Conservation (phyloP, 2,329 filamentous ascomycete species). For the Hymenoscyphus occultus region DNA sequence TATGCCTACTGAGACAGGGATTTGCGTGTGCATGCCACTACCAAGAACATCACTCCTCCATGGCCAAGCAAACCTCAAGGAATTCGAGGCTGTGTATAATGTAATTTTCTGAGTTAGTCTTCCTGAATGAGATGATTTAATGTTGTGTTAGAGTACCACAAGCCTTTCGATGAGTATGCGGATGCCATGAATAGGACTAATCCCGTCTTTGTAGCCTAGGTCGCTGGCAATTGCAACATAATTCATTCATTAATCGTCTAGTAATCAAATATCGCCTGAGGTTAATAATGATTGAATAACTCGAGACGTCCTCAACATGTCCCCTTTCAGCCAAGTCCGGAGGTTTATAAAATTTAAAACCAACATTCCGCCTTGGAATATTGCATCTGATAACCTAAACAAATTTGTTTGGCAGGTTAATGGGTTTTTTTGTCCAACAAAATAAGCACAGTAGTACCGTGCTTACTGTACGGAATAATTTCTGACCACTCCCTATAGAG, state of each 20-base stretch:
- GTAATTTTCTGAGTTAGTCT: neutral
- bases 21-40: neutral
- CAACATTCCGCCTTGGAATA: neutral
- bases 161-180: neutral
- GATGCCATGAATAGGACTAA: neutral
- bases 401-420: neutral
- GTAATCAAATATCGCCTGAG: neutral
- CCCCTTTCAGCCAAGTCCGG: neutral
- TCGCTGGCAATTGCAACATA: neutral
- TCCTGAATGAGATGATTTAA: neutral
- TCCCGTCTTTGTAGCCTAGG: neutral
- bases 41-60: neutral
- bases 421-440: neutral
- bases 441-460: constrained; percentile 3
- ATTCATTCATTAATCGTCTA: neutral
- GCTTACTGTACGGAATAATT: neutral
- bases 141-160: neutral
- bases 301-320: neutral
- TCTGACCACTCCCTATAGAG: neutral
- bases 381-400: neutral
- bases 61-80: constrained; percentile 3
- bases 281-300: neutral
- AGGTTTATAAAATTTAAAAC: neutral
- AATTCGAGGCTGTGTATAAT: neutral
- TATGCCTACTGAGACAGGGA: neutral